Evolutionary conservation across 805 yeast genomes (phyloP), one percentile per base, ranked within the genome.

Genomic region (Debaryomyces hansenii): DNA sequence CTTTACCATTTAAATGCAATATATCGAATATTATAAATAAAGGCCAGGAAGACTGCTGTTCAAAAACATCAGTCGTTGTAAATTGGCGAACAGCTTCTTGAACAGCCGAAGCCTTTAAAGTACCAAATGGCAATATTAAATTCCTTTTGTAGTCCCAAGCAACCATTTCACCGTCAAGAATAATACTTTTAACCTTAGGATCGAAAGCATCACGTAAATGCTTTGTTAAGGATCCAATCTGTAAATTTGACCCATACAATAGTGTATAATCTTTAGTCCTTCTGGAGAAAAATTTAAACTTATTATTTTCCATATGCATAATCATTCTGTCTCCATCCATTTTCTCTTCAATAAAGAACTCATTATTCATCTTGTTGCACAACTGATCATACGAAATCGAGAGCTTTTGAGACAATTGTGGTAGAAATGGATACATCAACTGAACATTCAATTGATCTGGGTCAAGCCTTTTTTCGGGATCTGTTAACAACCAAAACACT

Each of bases 151-250:
- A 79, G 63, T 91, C 96, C 77, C 82, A 90, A 0, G 95, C 89
- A 1, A 92, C 83, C 92, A 92, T 88, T 64, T 92, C 99, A 0
- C 98, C 97, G 66, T 92, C 99, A 4, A 92, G 58, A 5, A 86
- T 74, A 18, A 71, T 52, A 52, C 64, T 61, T 5, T 62, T 60
- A 4, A 79, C 67, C 29, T 57, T 65, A 4, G 64, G 65, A 7
- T 72, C 61, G 48, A 77, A 72, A 2, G 75, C 69, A 5, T 72
- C 59, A 1, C 60, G 52, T 32, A 87, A 57, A 53, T 79, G 71
- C 37, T 74, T 77, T 0, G 90, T 75, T 9, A 87, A 67, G 2
- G 84, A 70, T 0, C 88, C 90, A 4, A 62, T 59, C 20, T 69
- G 65, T 16, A 59, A 60, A 40, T 74, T 70, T 11, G 64, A 67